phyloP scores from a whole-genome alignment of 1,284 basidiomycete species.

The Naganishia sp. region DNA sequence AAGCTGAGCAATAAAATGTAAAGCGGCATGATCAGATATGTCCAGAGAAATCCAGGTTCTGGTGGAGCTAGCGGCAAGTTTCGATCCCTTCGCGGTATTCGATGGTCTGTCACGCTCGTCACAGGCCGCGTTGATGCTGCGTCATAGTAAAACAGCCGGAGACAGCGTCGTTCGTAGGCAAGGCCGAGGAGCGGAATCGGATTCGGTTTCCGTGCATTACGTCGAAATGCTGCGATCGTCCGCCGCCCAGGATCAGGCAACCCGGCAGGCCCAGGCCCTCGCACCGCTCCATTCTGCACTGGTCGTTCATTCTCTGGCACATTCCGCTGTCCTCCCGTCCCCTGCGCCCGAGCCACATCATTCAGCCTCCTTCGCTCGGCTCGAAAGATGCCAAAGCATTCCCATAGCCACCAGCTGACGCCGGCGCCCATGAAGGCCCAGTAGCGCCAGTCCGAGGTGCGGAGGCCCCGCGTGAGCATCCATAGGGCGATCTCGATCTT shows the following conservation, averaged over 20 bases:
- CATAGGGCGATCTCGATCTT: constrained; percentile 30
- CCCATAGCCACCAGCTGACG: constrained; percentile 32
- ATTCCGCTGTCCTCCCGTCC: not conserved
- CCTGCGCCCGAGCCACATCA: not conserved
- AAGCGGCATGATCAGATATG: constrained; percentile 25
- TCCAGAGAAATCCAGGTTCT: constrained; percentile 12
- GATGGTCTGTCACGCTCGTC: constrained; percentile 5
- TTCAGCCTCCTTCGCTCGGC: not conserved
- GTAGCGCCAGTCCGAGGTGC: constrained; percentile 17
- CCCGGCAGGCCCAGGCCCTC: constrained; percentile 8
- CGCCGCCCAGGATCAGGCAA: constrained; percentile 5
- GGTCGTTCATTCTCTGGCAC: not conserved
- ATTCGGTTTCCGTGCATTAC: constrained; percentile 6
- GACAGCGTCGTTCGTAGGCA: constrained; percentile 28
- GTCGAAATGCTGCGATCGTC: not conserved
- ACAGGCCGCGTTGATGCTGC: constrained; percentile 1
- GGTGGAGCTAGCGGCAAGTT: constrained; percentile 26
- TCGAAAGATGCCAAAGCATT: constrained; percentile 15
- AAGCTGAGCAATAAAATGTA: constrained; percentile 18
- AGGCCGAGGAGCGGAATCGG: constrained; percentile 22
- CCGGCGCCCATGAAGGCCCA: constrained; percentile 1
- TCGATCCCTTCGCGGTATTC: constrained; percentile 20
- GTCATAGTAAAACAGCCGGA: constrained; percentile 32
- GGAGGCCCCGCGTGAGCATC: constrained; percentile 31
- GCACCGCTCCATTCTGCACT: not conserved